These are phyloP conservation scores for Monosporascus sp. DNA, from an alignment of 2,329 filamentous ascomycete species.

Conservation along the genomic window DNA sequence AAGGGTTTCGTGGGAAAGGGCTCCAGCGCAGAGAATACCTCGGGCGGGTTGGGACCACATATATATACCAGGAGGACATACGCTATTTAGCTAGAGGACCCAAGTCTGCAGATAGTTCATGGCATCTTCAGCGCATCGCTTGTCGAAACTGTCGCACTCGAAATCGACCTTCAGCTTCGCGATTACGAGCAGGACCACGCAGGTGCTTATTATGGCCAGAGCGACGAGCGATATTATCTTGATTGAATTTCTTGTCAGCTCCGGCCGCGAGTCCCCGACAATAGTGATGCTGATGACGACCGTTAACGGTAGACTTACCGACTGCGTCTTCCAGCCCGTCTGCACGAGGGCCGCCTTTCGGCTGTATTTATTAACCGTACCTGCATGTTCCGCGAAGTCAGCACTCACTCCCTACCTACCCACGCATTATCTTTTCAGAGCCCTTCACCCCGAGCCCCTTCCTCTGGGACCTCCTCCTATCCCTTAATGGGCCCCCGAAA, in stretches of 20 bases:
- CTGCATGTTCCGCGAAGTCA: slow-evolving; percentile 24
- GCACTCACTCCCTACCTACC: too few relatives aligned
- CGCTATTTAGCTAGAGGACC: slow-evolving; percentile 3
- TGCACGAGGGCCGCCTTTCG: slow-evolving; percentile 79
- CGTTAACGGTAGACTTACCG: slow-evolving; percentile 44
- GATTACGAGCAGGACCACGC: slow-evolving; percentile 56
- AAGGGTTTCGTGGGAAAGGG: neutral
- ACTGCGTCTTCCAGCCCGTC: slow-evolving; percentile 87
- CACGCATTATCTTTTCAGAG: too few relatives aligned
- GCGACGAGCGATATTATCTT: slow-evolving; percentile 61
- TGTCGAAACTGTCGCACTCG: slow-evolving; percentile 1
- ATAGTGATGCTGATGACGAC: neutral
- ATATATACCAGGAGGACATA: slow-evolving; percentile 5
- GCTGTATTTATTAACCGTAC: slow-evolving; percentile 75
- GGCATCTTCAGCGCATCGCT: neutral
- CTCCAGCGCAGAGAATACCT: too few relatives aligned
- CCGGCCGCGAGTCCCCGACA: too few relatives aligned
- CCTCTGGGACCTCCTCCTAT: too few relatives aligned
- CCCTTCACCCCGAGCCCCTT: too few relatives aligned
- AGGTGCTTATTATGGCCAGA: slow-evolving; percentile 59
- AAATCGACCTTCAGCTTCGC: slow-evolving; percentile 31
- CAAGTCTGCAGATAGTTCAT: slow-evolving; percentile 13
- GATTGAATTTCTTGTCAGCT: slow-evolving; percentile 2
- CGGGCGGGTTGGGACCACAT: neutral
- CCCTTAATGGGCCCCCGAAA: too few relatives aligned